Conservation (phyloP, 345 rosid genomes). For the Melaleuca alternifolia region DNA sequence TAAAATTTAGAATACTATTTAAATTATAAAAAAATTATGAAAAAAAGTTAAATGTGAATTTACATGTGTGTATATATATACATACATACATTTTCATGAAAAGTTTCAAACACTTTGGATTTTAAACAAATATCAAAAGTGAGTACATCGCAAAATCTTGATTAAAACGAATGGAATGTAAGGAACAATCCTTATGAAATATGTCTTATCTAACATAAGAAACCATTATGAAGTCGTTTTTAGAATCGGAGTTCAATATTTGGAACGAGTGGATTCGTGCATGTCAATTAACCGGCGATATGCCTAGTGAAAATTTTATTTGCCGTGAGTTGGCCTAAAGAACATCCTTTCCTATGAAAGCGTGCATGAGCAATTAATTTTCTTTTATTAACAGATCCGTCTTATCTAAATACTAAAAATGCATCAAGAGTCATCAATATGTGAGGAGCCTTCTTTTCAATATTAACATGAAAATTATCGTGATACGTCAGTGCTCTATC, state of each 20-base stretch:
- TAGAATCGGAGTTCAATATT: background rate
- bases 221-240: background rate
- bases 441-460: too few relatives aligned
- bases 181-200: background rate
- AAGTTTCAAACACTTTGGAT: background rate
- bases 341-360: background rate
- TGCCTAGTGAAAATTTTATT: background rate
- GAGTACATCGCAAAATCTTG: background rate
- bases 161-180: background rate
- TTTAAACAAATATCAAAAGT: background rate
- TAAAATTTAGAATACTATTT: background rate
- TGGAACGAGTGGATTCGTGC: background rate
- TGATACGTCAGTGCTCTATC: too few relatives aligned
- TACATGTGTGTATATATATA: background rate
- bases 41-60: background rate
- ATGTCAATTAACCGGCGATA: background rate
- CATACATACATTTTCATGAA: background rate
- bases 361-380: background rate
- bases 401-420: background rate
- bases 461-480: too few relatives aligned
- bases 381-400: background rate
- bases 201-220: background rate
- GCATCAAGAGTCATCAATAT: too few relatives aligned
- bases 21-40: background rate
- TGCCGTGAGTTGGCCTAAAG: background rate